Conservation (phyloP, 108 stramenopile species). For the Chaetoceros muelleri region DNA sequence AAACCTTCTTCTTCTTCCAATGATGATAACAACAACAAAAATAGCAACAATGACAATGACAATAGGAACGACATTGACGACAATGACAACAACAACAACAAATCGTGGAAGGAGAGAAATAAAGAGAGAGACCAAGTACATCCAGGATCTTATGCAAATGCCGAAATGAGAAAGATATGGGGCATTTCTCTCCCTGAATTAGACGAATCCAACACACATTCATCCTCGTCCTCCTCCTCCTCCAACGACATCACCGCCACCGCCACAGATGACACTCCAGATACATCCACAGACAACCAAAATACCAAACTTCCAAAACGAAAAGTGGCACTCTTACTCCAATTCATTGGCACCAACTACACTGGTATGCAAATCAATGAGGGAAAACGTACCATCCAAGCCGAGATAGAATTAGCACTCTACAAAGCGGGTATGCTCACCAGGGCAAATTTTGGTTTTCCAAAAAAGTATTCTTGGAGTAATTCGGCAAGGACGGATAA, state of each 20-base stretch:
- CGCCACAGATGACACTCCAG: not conserved
- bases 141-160: slow-evolving; percentile 60
- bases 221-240: no score
- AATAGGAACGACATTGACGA: not conserved
- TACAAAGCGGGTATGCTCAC: slow-evolving; percentile 55
- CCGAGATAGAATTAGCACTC: slow-evolving; percentile 86
- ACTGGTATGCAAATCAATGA: slow-evolving; percentile 86
- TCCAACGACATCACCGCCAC: no score
- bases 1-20: not conserved
- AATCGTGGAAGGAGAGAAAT: not conserved
- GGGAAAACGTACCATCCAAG: slow-evolving; percentile 72
- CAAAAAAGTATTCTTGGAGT: slow-evolving; percentile 89
- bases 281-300: not conserved
- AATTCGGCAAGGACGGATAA: slow-evolving; percentile 96
- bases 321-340: slow-evolving; percentile 65
- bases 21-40: not conserved
- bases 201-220: slow-evolving; percentile 1
- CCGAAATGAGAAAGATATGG: slow-evolving; percentile 36
- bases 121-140: slow-evolving; percentile 9
- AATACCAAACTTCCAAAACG: slow-evolving; percentile 16
- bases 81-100: slow-evolving; percentile 2
- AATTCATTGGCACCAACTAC: slow-evolving; percentile 67
- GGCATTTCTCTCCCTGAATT: slow-evolving; percentile 14
- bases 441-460: slow-evolving; percentile 72
- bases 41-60: not conserved